Evolutionary conservation across 1,284 basidiomycete genomes (phyloP).

Genomic region (Papiliotrema flavescens): DNA sequence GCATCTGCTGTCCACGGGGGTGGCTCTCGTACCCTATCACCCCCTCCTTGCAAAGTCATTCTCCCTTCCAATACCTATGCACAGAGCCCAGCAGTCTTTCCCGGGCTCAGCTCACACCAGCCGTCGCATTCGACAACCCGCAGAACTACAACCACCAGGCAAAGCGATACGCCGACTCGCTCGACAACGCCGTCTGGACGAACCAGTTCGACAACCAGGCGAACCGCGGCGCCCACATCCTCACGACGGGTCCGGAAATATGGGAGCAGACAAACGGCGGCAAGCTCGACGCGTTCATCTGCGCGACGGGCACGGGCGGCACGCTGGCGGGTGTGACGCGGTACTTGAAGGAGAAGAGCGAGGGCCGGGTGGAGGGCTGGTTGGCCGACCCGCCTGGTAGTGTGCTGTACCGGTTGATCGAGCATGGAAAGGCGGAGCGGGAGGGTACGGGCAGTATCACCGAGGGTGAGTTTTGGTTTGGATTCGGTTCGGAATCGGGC

Average conservation of each 20-base stretch:
- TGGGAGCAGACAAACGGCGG: slow-evolving; percentile 81
- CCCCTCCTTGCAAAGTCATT: background rate
- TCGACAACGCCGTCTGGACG: slow-evolving; percentile 96
- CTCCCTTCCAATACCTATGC: slow-evolving; percentile 1
- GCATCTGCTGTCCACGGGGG: background rate
- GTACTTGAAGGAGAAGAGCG: slow-evolving; percentile 78
- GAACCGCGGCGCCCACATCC: slow-evolving; percentile 84
- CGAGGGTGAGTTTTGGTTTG: slow-evolving; percentile 75
- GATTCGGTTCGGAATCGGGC: no score
- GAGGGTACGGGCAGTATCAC: slow-evolving; percentile 84
- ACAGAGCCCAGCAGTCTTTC: no score
- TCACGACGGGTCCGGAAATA: slow-evolving; percentile 92
- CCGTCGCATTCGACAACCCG: slow-evolving; percentile 94
- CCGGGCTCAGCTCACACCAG: slow-evolving; percentile 50
- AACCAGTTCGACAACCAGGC: slow-evolving; percentile 96
- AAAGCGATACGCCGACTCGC: slow-evolving; percentile 72
- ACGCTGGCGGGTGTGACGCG: slow-evolving; percentile 87
- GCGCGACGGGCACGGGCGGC: slow-evolving; percentile 92
- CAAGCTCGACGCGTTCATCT: slow-evolving; percentile 82
- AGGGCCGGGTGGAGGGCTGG: slow-evolving; percentile 81
- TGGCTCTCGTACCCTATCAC: background rate
- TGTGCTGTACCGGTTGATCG: slow-evolving; percentile 82
- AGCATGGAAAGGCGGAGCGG: slow-evolving; percentile 74
- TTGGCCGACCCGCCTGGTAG: slow-evolving; percentile 95
- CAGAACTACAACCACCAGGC: slow-evolving; percentile 99